Base-by-base conservation (phyloP, 495 filamentous ascomycete genomes). In the Aspergillus mulundensis region DNA sequence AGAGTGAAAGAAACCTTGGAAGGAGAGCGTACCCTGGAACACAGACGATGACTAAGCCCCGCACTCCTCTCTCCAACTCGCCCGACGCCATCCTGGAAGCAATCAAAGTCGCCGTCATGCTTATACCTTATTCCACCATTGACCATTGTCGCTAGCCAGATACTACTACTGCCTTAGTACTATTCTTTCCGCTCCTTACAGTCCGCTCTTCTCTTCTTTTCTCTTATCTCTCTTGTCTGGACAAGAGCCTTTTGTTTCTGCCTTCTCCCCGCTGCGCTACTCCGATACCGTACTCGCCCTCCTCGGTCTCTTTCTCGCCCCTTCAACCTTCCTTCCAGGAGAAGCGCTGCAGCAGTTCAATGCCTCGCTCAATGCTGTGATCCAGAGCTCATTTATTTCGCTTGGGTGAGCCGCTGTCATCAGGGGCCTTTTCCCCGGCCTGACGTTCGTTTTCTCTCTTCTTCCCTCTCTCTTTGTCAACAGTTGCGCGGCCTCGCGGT, bases 321-420 rank as follows among this genome's bases (percentile, higher is more conserved):
- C 39, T 44, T 30, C 50, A 19, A 23, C 47, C 34, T 23, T 50
- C 44, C 8, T 49, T 23, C 28, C 21, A 54, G 49, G 53, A 49
- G 49, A 28, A 42, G 41, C n/a, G 38, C 56, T 25, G 40, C 47
- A 14, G 46, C 51, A 47, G 32, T 43, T 50, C 57, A 48, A 54
- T 54, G 54, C 45, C 32, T 41, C 54, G 21, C 23, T 49, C 61
- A 57, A 63, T 58, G 61, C 51, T 60, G 20, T 54, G 40, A 56
- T 49, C 21, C 38, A 34, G 48, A 43, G 42, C 2, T 25, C 20
- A 34, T 50, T 51, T 19, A 19, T 46, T 41, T 36, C 25, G 50
- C 30, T 51, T 40, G 40, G 45, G 50, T 55, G 50, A 42, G 51
- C 50, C 52, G 51, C 57, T 47, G 54, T 50, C 55, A 56, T 32